A percentile compares a stretch with the other conserved stretches of the same genome.
Evolutionary conservation across 1,284 basidiomycete species (phyloP).

Genomic region (Ceratobasidium sp.): DNA sequence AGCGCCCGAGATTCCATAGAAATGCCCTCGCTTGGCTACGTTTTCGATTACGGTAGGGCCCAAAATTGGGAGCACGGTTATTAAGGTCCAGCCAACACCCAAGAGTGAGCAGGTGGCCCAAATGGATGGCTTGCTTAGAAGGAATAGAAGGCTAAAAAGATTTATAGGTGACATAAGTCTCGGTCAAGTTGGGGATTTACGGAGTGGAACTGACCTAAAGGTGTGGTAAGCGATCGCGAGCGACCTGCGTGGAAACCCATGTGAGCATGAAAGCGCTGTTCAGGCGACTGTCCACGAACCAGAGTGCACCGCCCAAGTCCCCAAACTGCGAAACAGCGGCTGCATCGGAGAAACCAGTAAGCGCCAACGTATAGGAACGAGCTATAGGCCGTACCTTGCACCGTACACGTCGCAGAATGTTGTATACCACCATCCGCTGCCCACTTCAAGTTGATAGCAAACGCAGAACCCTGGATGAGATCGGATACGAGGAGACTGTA

Average conservation of each 20-base stretch:
- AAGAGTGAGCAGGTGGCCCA: slow-evolving; percentile 9
- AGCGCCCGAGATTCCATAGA: slow-evolving; percentile 39
- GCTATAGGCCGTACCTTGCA: slow-evolving; percentile 1
- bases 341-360: neutral
- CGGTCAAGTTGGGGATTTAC: neutral
- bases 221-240: slow-evolving; percentile 26
- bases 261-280: neutral
- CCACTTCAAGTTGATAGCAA: slow-evolving; percentile 36
- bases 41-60: slow-evolving; percentile 27
- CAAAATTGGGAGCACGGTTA: slow-evolving; percentile 25
- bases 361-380: too few relatives aligned
- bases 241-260: slow-evolving; percentile 3
- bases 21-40: slow-evolving; percentile 23
- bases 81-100: slow-evolving; percentile 20
- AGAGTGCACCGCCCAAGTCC: slow-evolving; percentile 30
- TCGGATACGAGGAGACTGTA: slow-evolving; percentile 31
- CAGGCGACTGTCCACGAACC: neutral
- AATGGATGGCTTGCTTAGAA: slow-evolving; percentile 26
- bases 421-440: slow-evolving; percentile 19
- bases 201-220: neutral
- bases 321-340: slow-evolving; percentile 32
- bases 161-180: neutral
- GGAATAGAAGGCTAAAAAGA: slow-evolving; percentile 19
- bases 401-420: slow-evolving; percentile 21
- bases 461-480: slow-evolving; percentile 29